Base-by-base conservation (phyloP, 352 stramenopile species). In the Peronospora farinosa region DNA sequence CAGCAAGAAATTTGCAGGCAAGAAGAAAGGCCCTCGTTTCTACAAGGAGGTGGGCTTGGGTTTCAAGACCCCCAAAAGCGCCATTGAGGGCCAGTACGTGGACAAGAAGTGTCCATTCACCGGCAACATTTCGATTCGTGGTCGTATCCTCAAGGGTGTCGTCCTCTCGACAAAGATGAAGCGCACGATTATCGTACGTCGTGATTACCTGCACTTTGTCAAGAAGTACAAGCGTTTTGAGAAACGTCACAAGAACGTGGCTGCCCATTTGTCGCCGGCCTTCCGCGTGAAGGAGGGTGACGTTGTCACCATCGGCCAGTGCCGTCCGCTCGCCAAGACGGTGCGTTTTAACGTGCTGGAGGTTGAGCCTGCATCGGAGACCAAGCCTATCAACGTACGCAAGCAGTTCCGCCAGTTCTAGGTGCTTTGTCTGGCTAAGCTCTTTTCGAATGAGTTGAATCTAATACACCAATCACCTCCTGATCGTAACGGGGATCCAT, bases 41-140 rank as follows among this genome's bases (percentile, higher is more conserved):
- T 94, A 95, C 54, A 97, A 97, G 74, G 95, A 95, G 63, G 89
- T 99, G 59, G 96, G 96, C 57, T 89, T 99, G 51, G 96, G 96
- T 57, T 98, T 99, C 87, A 99, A 99, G 88, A 99, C 96, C 46
- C 96, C 96, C 44, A 97, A 97, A 76, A 66, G 77, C 35, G 96
- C 95, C 59, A 97, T 88, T 42, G 72, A 87, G 57, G 95, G 94
- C 64, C 96, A 84, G 67, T 99, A 98, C 77, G 89, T 99, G 36
- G 96, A 99, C 91, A 99, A 99, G 86, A 99, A 99, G 88, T 99
- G 96, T 83, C 97, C 97, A 51, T 99, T 99, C 88, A 99, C 96
- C 33, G 95, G 95, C 72, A 96, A 99, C 78, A 96, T 99, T 45
- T 98, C 95, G 68, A 99, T 99, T 78, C 95, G 95, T 78, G 96